These are phyloP conservation scores for Malus hybrid DNA, from an alignment of 331 rosid genomes.

Conservation along the genomic window DNA sequence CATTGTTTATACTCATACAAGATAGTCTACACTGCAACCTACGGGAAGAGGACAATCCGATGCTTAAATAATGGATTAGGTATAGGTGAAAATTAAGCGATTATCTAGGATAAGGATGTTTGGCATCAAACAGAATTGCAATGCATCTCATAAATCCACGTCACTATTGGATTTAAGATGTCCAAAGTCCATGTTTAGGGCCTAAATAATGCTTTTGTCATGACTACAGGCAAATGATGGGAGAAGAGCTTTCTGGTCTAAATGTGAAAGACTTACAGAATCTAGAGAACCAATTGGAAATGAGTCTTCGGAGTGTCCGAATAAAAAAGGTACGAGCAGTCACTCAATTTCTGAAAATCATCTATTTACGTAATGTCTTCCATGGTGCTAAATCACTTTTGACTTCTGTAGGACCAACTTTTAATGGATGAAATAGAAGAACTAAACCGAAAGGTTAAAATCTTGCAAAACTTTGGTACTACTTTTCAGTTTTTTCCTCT, in stretches of 20 bases:
- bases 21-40: neutral
- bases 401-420: constrained; percentile 65
- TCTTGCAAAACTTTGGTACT: constrained; percentile 17
- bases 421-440: constrained; percentile 84
- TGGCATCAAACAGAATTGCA: neutral
- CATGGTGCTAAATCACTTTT: constrained; percentile 14
- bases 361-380: neutral
- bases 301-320: constrained; percentile 72
- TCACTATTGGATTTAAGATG: neutral
- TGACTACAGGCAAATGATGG: constrained; percentile 74
- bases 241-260: constrained; percentile 79
- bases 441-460: constrained; percentile 68
- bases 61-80: neutral
- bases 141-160: neutral
- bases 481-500: constrained; percentile 1
- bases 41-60: neutral
- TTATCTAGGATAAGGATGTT: neutral
- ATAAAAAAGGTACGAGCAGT: constrained; percentile 56
- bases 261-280: constrained; percentile 57
- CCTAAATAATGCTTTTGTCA: neutral
- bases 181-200: neutral
- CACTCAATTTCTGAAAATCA: constrained; percentile 1
- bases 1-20: neutral
- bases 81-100: neutral
- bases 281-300: constrained; percentile 78